Conservation (phyloP, 1,284 basidiomycete genomes). For the Rhizopogon parksii region DNA sequence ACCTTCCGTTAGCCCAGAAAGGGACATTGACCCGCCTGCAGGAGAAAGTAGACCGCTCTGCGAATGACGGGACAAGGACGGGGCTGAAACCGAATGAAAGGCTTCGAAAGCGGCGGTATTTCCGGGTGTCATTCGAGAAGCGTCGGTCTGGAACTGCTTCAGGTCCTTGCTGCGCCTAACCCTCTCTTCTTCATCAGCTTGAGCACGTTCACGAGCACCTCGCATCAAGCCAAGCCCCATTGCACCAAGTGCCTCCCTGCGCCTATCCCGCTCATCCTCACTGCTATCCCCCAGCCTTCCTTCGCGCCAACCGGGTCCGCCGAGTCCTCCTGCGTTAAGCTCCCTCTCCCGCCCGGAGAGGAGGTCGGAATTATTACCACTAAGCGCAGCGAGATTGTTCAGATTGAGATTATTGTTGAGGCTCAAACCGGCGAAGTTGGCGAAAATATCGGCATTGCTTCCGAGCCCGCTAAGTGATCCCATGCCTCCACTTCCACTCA, state of each 20-base stretch:
- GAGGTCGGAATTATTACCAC: conserved; percentile 17
- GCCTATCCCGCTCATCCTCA: conserved; percentile 34
- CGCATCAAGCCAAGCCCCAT: conserved; percentile 41
- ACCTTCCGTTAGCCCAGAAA: conserved; percentile 14
- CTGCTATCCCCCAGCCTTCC: conserved; percentile 27
- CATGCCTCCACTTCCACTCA: conserved; percentile 25
- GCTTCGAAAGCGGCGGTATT: conserved; percentile 60
- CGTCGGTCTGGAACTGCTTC: conserved; percentile 22
- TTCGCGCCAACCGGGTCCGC: conserved; percentile 32
- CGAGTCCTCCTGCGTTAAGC: conserved; percentile 41
- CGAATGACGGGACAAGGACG: conserved; percentile 17
- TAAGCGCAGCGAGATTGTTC: conserved; percentile 19
- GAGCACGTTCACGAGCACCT: conserved; percentile 52
- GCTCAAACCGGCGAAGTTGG: conserved; percentile 25
- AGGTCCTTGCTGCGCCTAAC: conserved; percentile 50
- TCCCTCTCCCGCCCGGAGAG: conserved; percentile 38
- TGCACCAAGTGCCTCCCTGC: conserved; percentile 30
- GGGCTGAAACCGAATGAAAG: conserved; percentile 59
- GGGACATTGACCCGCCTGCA: conserved; percentile 9
- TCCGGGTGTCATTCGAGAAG: conserved; percentile 35
- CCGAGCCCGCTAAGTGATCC: conserved; percentile 26
- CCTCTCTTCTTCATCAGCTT: conserved; percentile 58
- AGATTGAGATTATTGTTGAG: conserved; percentile 24
- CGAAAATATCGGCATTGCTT: conserved; percentile 28
- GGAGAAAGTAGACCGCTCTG: conserved; percentile 20